Conservation (phyloP, 2,329 filamentous ascomycete genomes). For the Onygenales sp. region DNA sequence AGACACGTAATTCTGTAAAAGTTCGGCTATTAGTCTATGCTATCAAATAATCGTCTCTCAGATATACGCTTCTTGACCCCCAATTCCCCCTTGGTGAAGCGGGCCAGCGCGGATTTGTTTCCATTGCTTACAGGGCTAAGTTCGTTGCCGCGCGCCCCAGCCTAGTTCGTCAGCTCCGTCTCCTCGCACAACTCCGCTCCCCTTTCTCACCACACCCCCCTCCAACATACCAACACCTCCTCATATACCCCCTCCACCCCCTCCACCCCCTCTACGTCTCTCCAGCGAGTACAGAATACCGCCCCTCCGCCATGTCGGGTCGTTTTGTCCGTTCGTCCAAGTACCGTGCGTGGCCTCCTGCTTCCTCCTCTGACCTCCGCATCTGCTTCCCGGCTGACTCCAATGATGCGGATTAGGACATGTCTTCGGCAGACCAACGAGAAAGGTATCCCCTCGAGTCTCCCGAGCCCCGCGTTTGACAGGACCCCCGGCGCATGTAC, state of each 20-base stretch:
- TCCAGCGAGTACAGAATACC: background rate
- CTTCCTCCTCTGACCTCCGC: slow-evolving; percentile 12
- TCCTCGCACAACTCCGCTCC: background rate
- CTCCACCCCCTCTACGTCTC: background rate
- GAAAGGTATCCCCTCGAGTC: slow-evolving; percentile 50
- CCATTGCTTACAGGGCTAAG: no score
- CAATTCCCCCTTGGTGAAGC: no score
- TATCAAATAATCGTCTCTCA: no score
- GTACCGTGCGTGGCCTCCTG: slow-evolving; percentile 44
- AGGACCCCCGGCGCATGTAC: background rate
- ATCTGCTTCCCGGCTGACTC: slow-evolving; percentile 10
- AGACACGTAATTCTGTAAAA: no score
- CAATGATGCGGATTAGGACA: slow-evolving; percentile 57
- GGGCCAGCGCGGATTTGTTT: no score
- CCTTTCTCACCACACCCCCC: background rate
- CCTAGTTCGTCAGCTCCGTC: background rate
- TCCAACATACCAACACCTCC: background rate
- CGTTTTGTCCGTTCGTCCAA: slow-evolving; percentile 66
- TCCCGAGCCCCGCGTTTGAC: background rate
- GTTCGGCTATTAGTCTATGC: no score
- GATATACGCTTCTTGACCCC: no score
- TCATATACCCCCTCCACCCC: background rate
- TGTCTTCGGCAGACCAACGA: slow-evolving; percentile 91
- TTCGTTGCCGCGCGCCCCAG: no score
- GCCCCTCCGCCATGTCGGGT: slow-evolving; percentile 47